Conservation (phyloP, 2,329 filamentous ascomycete genomes). For the Epichloe hybrida region DNA sequence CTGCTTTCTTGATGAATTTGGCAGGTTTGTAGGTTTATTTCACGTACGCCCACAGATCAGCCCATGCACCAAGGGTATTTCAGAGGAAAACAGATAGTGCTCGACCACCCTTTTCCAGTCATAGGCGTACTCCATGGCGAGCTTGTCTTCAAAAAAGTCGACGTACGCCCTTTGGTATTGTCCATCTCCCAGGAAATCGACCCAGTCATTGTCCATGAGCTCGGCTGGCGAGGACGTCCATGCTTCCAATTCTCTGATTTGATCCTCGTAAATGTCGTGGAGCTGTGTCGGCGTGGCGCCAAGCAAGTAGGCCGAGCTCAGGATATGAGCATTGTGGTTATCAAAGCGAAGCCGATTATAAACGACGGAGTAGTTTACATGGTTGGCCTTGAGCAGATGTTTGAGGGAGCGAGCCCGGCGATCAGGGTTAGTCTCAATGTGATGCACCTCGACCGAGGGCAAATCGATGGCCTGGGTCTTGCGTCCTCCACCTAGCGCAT, state of each 20-base stretch:
- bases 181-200: slow-evolving; percentile 64
- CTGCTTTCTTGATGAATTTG: neutral
- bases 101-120: slow-evolving; percentile 70
- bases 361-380: slow-evolving; percentile 75
- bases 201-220: slow-evolving; percentile 73
- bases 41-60: slow-evolving; percentile 62
- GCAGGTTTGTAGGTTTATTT: neutral
- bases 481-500: slow-evolving; percentile 15
- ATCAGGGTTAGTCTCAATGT: slow-evolving; percentile 67
- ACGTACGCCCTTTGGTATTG: slow-evolving; percentile 81
- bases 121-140: slow-evolving; percentile 60
- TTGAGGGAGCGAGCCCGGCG: slow-evolving; percentile 74
- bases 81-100: slow-evolving; percentile 61
- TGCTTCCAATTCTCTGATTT: slow-evolving; percentile 56
- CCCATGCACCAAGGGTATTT: slow-evolving; percentile 68
- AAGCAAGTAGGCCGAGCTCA: slow-evolving; percentile 75
- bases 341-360: slow-evolving; percentile 63
- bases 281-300: slow-evolving; percentile 63
- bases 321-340: slow-evolving; percentile 72
- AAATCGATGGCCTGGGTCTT: slow-evolving; percentile 35
- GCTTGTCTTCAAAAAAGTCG: slow-evolving; percentile 89
- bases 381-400: slow-evolving; percentile 82
- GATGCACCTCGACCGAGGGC: slow-evolving; percentile 57
- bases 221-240: slow-evolving; percentile 81
- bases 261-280: slow-evolving; percentile 66